Percentiles rank a stretch among this genome's conserved stretches.
These are phyloP conservation scores for Echium plantagineum DNA, from an alignment of 257 asterid genomes.

Conservation along the genomic window DNA sequence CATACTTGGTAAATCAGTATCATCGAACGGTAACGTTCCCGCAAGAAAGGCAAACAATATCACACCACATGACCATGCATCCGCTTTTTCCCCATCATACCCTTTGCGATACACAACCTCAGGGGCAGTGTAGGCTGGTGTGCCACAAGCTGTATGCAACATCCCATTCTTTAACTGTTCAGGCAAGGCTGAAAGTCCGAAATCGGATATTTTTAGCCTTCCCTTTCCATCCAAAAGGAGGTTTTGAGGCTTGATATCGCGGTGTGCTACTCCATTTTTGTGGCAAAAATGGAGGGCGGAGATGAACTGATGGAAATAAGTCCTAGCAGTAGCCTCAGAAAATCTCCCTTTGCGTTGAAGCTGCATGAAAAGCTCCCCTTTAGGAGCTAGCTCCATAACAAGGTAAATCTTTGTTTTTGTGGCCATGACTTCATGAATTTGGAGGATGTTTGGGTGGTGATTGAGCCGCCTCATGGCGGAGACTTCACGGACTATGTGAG, in stretches of 20 bases:
- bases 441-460: slow-evolving; percentile 64
- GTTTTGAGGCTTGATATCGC: slow-evolving; percentile 81
- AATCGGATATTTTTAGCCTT: slow-evolving; percentile 69
- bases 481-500: slow-evolving; percentile 65
- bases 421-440: slow-evolving; percentile 51
- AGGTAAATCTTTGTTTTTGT: no score
- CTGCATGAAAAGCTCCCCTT: slow-evolving; percentile 75
- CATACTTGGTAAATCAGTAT: slow-evolving; percentile 50
- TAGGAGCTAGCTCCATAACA: slow-evolving; percentile 85
- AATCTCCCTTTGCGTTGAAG: slow-evolving; percentile 72
- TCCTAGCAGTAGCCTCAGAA: slow-evolving; percentile 54
- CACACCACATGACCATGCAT: slow-evolving; percentile 82
- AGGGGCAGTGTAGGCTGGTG: slow-evolving; percentile 82
- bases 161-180: slow-evolving; percentile 36
- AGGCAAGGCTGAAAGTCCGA: slow-evolving; percentile 73
- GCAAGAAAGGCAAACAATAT: slow-evolving; percentile 70
- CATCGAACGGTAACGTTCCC: slow-evolving; percentile 78
- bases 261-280: slow-evolving; percentile 62
- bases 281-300: slow-evolving; percentile 64
- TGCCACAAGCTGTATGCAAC: slow-evolving; percentile 64
- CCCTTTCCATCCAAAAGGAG: slow-evolving; percentile 55
- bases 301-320: slow-evolving; percentile 53
- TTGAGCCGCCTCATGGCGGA: slow-evolving; percentile 85
- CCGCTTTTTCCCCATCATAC: slow-evolving; percentile 58
- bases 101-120: slow-evolving; percentile 64